Evolutionary conservation across 768 basidiomycete genomes (phyloP).

Genomic region (Leucocoprinus birnbaumii): DNA sequence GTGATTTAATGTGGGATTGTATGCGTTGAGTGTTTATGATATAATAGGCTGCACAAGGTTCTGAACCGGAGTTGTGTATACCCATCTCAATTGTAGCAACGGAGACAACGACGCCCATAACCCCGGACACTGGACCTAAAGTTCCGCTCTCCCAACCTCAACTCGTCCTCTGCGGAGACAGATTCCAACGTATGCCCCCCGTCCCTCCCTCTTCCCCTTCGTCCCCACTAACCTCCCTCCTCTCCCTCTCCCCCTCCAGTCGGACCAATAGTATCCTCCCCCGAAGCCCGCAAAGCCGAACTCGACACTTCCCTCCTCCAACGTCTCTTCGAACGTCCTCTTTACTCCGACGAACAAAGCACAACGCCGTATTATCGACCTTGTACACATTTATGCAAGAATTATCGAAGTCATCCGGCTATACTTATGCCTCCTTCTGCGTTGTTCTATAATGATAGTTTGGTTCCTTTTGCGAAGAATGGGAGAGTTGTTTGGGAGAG

Average conservation of each 20-base stretch:
- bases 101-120: slow-evolving; percentile 5
- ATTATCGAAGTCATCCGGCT: slow-evolving; percentile 48
- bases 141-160: slow-evolving; percentile 29
- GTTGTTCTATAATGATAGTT: slow-evolving; percentile 48
- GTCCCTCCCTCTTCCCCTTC: background rate
- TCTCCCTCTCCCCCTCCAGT: slow-evolving; percentile 27
- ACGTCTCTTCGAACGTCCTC: slow-evolving; percentile 39
- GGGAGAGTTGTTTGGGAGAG: slow-evolving; percentile 39
- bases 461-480: slow-evolving; percentile 43
- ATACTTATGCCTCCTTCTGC: slow-evolving; percentile 54
- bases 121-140: slow-evolving; percentile 9
- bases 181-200: slow-evolving; percentile 39
- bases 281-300: slow-evolving; percentile 39
- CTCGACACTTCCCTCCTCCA: slow-evolving; percentile 49
- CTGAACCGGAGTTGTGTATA: slow-evolving; percentile 47
- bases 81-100: slow-evolving; percentile 47
- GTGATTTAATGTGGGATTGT: background rate
- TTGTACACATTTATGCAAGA: slow-evolving; percentile 23
- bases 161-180: slow-evolving; percentile 49
- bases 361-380: slow-evolving; percentile 3
- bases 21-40: background rate
- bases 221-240: background rate
- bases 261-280: slow-evolving; percentile 45
- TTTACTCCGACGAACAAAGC: slow-evolving; percentile 28
- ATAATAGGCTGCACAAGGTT: slow-evolving; percentile 48